Base-by-base conservation (phyloP, 2,329 filamentous ascomycete genomes). In the Corynespora cassiicola region DNA sequence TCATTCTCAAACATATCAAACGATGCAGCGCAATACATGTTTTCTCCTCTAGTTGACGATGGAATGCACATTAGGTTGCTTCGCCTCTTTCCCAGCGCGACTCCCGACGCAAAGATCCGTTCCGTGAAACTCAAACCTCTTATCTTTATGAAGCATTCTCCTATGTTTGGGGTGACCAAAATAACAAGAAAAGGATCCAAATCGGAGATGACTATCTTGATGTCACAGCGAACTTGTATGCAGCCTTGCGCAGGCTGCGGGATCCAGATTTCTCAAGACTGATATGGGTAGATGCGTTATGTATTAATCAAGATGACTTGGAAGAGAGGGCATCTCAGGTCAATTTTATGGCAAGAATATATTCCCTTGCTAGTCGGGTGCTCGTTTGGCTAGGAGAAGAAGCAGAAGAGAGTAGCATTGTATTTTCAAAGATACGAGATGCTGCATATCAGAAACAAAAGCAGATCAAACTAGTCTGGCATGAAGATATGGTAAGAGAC, bases 231-330 rank as follows among this genome's bases (percentile, higher is more conserved):
- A 35, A 40, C 11, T 9, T 40, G 4, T 12, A 25, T 8, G 15
- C 4, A 3, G 37, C 37, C 3, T 10, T 36, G 10, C 23, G 29
- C 9, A 21, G 29, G 2, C 39, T 34, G 8, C 26, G 29, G 8
- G 15, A 36, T 16, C 22, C 14, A 2, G n/a, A 4, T 1, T 7
- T 19, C 3, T 27, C 33, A n/a, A 11, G 40, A 11, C 12, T 19
- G 1, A 12, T 39, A 9, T 54, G 42, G 47, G 27, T 47, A 3
- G 47, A 54, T 24, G 43, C 46, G 7, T 3, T 54, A 3, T 54
- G 47, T 24, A 51, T 54, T 26, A 40, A 49, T 17, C 47, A 51
- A 25, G n/a, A 28, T 2, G 15, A 46, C 23, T 15, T 28, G 6
- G 19, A 23, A 2, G 50, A 51, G n/a, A 29, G 34, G 10, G 20